These are phyloP conservation scores for Sclerotiophoma versabilis DNA, from an alignment of 2,329 filamentous ascomycete species.

Conservation along the genomic window DNA sequence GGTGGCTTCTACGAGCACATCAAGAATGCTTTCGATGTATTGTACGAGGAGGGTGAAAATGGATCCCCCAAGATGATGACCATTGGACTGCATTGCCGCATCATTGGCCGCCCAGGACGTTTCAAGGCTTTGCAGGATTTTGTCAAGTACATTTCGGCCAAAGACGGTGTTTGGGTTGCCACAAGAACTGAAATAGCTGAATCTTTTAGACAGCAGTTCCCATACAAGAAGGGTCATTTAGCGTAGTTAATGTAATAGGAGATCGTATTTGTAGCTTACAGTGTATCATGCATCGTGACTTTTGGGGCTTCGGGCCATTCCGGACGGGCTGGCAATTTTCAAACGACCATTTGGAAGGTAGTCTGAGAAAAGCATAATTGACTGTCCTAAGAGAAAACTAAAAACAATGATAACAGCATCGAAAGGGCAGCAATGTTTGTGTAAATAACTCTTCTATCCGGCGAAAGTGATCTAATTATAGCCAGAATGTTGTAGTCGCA, in stretches of 20 bases:
- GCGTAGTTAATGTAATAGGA: slow-evolving; percentile 19
- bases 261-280: background rate
- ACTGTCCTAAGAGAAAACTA: too few species aligned
- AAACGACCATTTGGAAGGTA: too few species aligned
- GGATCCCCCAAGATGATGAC: slow-evolving; percentile 60
- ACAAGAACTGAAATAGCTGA: slow-evolving; percentile 62
- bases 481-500: too few species aligned
- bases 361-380: too few species aligned
- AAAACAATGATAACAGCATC: too few species aligned
- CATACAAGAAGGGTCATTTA: slow-evolving; percentile 55
- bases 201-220: slow-evolving; percentile 57
- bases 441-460: too few species aligned
- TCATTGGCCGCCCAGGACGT: slow-evolving; percentile 61
- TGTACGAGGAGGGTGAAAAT: slow-evolving; percentile 60
- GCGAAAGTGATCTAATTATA: too few species aligned
- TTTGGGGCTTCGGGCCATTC: too few species aligned
- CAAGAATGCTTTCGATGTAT: slow-evolving; percentile 61
- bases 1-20: slow-evolving; percentile 52
- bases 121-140: slow-evolving; percentile 61
- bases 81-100: slow-evolving; percentile 61
- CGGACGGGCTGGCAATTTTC: too few species aligned
- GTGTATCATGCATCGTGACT: too few species aligned
- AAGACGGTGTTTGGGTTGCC: slow-evolving; percentile 64
- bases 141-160: slow-evolving; percentile 60
- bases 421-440: too few species aligned